Evolutionary conservation across 805 yeast genomes (phyloP).

Genomic region (Tanozyma kutaoensis): DNA sequence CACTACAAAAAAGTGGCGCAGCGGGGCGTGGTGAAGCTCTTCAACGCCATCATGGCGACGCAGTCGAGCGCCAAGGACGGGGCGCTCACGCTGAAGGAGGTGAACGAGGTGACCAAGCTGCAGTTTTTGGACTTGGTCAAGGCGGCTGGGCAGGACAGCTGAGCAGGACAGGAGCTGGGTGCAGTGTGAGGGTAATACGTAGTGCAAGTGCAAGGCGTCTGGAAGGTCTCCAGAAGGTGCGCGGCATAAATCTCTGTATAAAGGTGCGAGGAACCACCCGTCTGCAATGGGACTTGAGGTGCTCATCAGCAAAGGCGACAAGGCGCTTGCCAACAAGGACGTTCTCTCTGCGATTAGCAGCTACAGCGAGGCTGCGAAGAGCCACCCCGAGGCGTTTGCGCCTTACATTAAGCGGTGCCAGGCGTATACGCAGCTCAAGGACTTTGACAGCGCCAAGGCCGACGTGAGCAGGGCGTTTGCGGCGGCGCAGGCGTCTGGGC

Average conservation of each 20-base stretch:
- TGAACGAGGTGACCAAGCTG: constrained; percentile 77
- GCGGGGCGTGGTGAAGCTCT: constrained; percentile 73
- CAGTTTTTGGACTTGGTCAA: constrained; percentile 79
- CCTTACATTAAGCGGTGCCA: constrained; percentile 38
- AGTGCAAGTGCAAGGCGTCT: too few relatives aligned
- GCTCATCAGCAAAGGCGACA: constrained; percentile 21
- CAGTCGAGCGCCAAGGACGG: constrained; percentile 37
- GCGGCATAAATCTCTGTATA: too few relatives aligned
- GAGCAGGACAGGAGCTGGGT: too few relatives aligned
- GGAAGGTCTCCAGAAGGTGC: too few relatives aligned
- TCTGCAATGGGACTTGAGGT: constrained; percentile 22
- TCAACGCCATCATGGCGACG: constrained; percentile 72
- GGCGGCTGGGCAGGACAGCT: constrained; percentile 58
- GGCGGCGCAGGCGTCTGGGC: constrained; percentile 33
- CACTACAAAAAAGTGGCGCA: constrained; percentile 70
- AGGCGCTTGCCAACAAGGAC: constrained; percentile 16
- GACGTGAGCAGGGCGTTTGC: constrained; percentile 32
- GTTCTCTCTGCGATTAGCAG: constrained; percentile 29
- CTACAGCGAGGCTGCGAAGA: constrained; percentile 25
- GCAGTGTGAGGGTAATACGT: too few relatives aligned
- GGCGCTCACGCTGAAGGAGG: constrained; percentile 33
- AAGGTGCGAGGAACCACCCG: too few relatives aligned
- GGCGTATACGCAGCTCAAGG: constrained; percentile 31
- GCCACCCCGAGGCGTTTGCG: constrained; percentile 30
- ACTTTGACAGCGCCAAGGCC: constrained; percentile 33